A percentile compares a stretch with the other conserved stretches of the same genome.
Conservation (phyloP, 1,284 basidiomycete genomes). For the Macrocystidia cucumis region DNA sequence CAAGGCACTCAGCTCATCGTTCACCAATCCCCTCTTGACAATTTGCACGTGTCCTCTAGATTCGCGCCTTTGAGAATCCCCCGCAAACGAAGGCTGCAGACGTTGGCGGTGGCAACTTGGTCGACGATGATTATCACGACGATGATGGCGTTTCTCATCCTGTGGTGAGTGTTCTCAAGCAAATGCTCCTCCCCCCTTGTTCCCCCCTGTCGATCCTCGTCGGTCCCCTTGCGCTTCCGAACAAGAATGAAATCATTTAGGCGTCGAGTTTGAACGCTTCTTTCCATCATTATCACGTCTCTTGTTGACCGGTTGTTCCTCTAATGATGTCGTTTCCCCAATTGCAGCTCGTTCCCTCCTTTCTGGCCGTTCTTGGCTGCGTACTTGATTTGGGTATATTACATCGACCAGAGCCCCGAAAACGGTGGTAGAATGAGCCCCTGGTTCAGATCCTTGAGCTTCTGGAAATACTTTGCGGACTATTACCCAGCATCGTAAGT, state of each 20-base stretch:
- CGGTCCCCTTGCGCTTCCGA: constrained; percentile 4
- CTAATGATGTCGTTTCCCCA: too few species aligned
- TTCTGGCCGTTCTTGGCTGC: constrained; percentile 80
- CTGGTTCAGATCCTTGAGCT: constrained; percentile 66
- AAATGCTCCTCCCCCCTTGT: constrained; percentile 1
- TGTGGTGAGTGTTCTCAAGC: constrained; percentile 65
- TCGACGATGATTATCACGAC: constrained; percentile 72
- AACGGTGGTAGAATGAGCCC: constrained; percentile 69
- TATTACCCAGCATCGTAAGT: constrained; percentile 90
- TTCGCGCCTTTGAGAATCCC: constrained; percentile 73
- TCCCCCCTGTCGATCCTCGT: constrained; percentile 4
- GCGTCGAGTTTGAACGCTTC: too few species aligned
- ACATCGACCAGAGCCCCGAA: constrained; percentile 73
- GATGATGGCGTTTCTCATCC: constrained; percentile 64
- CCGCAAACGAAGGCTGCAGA: constrained; percentile 78
- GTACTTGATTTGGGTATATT: constrained; percentile 81
- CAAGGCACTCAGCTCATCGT: neutral
- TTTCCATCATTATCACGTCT: too few species aligned
- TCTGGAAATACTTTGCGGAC: constrained; percentile 86
- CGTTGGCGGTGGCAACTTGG: constrained; percentile 83
- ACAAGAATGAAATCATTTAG: too few species aligned
- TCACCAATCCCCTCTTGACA: constrained; percentile 2
- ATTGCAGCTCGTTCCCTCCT: constrained; percentile 74
- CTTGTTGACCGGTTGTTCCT: too few species aligned
- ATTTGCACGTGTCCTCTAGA: constrained; percentile 27